Conservation (phyloP, 2,329 filamentous ascomycete species). For the Penicillium sp. region DNA sequence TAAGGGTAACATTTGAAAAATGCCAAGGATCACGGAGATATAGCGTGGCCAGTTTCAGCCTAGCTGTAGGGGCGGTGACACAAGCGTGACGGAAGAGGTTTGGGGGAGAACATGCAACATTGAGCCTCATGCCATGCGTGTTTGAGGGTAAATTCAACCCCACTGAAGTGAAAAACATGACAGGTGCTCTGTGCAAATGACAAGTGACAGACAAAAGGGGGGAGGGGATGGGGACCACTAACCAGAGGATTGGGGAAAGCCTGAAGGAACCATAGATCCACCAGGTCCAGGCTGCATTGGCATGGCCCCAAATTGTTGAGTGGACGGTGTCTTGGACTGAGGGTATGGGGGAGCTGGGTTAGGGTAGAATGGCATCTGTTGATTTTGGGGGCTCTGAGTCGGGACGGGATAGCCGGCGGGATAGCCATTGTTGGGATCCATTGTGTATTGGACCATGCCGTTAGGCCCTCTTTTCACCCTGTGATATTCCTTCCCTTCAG, state of each 20-base stretch:
- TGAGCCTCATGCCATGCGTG: constrained; percentile 5
- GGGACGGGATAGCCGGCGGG: constrained; percentile 37
- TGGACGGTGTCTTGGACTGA: constrained; percentile 31
- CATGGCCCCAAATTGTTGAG: constrained; percentile 36
- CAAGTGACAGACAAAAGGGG: constrained; percentile 11
- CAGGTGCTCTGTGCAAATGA: constrained; percentile 12
- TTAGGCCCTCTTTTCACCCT: constrained; percentile 12
- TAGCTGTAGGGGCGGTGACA: constrained; percentile 5
- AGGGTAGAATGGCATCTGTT: constrained; percentile 38
- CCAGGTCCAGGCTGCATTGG: constrained; percentile 38
- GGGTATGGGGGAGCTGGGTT: constrained; percentile 35
- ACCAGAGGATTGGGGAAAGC: constrained; percentile 39
- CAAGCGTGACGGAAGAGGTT: neutral
- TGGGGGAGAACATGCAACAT: constrained; percentile 1
- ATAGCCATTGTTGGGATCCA: constrained; percentile 28
- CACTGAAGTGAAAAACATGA: constrained; percentile 7
- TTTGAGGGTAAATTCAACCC: constrained; percentile 1
- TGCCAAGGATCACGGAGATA: constrained; percentile 10
- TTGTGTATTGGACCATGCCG: constrained; percentile 18
- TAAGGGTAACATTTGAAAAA: constrained; percentile 3
- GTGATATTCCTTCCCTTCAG: constrained; percentile 8
- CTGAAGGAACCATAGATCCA: constrained; percentile 42
- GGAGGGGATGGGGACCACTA: constrained; percentile 18
- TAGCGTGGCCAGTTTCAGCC: constrained; percentile 5
- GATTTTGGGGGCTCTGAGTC: constrained; percentile 34